Evolutionary conservation across 495 filamentous ascomycete genomes (phyloP), one percentile per base, ranked within the genome.

Genomic region (Penicilliopsis zonata): DNA sequence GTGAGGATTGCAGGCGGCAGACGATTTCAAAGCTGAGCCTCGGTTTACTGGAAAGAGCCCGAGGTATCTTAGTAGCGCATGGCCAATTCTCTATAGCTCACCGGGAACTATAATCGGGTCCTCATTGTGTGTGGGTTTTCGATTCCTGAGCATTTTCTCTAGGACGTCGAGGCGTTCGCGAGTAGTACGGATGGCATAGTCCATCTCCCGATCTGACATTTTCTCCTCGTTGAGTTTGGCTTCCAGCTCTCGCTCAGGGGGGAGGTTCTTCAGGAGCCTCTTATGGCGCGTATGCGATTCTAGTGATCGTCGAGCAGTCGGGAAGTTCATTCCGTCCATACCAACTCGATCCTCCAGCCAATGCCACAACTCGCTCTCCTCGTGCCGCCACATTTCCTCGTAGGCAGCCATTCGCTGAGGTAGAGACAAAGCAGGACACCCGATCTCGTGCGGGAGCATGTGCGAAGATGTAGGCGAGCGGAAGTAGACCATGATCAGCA

Each of bases 271-370:
- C 2, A 33, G 31, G 1, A 38, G 28, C 20, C 42, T 36, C 12
- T 27, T 26, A 32, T 45, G 32, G 17, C 40, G 36, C 28, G 38
- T 18, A 32, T 42, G 35, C 31, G 52, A 34, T 12, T 55, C 49
- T 6, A 46, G 36, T 4, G 43, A 40, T 23, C 45, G 38, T 18
- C 55, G 47, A 15, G 48, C 42, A 2, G 40, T 55, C 17, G 62
- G 49, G 21, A 65, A 55, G 7, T 64, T 57, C 36, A 83, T 55
- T n/a, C 72, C 68, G 32, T 85, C 76, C 51, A 87, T 63, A 3
- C 81, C 83, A 1, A 82, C 75, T 9, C 90, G 65, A 35, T 95
- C 82, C 44, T 99, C 90, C 8, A 99, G 61, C 90, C 90, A 99
- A 31, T 81, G 76, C 92, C 92, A 99, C 6, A 98, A 60, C 34